Evolutionary conservation across 192 early-diverging fungal species (phyloP).

Genomic region (Gaertneriomyces semiglobifer): DNA sequence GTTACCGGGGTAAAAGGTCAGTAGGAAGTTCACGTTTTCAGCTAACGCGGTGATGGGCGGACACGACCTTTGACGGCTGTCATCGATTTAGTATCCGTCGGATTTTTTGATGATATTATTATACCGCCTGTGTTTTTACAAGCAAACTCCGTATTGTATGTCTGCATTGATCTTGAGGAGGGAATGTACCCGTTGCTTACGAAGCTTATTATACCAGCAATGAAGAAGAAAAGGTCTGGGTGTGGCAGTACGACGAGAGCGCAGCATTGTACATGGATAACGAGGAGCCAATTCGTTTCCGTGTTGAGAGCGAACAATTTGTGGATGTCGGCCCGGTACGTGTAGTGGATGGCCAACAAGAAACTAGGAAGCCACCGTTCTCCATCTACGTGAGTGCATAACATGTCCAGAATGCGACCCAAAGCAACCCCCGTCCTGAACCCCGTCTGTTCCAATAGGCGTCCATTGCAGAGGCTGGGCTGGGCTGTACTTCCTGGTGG

Average conservation of each 20-base stretch:
- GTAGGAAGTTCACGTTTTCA: background rate
- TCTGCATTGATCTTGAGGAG: background rate
- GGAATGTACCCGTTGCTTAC: background rate
- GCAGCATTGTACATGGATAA: constrained; percentile 72
- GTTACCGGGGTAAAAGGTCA: constrained; percentile 68
- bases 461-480: constrained; percentile 21
- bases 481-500: constrained; percentile 21
- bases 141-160: constrained; percentile 60
- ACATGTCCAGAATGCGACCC: no score
- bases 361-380: background rate
- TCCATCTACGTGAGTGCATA: background rate
- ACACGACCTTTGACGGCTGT: background rate
- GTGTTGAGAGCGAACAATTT: constrained; percentile 70
- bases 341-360: constrained; percentile 2
- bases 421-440: no score
- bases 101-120: constrained; percentile 89
- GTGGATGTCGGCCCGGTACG: constrained; percentile 66
- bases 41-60: background rate
- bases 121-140: constrained; percentile 69
- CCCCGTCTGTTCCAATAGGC: background rate
- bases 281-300: constrained; percentile 72
- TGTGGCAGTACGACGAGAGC: constrained; percentile 73
- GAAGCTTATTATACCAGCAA: constrained; percentile 41
- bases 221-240: constrained; percentile 69
- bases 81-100: constrained; percentile 60